These are phyloP conservation scores for Erysimum cheiranthoides DNA, from an alignment of 345 rosid species.

Conservation along the genomic window DNA sequence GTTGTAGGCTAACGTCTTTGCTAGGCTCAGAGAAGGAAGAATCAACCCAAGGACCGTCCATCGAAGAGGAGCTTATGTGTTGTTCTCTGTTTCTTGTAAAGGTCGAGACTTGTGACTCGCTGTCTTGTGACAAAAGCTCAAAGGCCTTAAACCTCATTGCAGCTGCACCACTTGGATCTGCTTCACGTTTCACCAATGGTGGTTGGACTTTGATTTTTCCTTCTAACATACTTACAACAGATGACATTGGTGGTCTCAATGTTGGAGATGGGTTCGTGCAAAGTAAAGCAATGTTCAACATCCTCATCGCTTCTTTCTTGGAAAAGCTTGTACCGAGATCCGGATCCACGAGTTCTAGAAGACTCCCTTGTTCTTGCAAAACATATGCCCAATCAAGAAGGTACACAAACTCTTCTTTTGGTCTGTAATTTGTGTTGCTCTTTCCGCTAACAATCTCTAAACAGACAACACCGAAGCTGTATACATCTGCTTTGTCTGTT, in stretches of 20 bases:
- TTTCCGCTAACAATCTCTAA: constrained; percentile 90
- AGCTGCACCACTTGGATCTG: constrained; percentile 42
- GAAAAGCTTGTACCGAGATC: constrained; percentile 62
- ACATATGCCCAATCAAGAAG: constrained; percentile 98
- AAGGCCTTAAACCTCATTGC: constrained; percentile 86
- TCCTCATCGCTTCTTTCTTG: constrained; percentile 64
- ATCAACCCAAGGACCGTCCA: constrained; percentile 75
- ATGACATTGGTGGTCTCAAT: constrained; percentile 84
- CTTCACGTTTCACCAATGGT: constrained; percentile 64
- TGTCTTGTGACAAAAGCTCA: constrained; percentile 67
- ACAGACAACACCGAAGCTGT: constrained; percentile 84
- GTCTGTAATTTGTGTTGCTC: constrained; percentile 96
- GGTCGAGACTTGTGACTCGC: constrained; percentile 56
- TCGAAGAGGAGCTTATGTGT: constrained; percentile 51
- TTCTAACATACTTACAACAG: constrained; percentile 81
- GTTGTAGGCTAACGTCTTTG: constrained; percentile 41
- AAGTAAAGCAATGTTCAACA: constrained; percentile 73
- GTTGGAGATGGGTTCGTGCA: constrained; percentile 97
- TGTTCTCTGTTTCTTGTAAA: constrained; percentile 50
- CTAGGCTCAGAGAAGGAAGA: constrained; percentile 53
- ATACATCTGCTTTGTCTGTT: constrained; percentile 93
- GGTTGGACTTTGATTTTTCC: constrained; percentile 77
- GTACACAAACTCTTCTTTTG: constrained; percentile 91
- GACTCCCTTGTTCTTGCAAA: constrained; percentile 91
- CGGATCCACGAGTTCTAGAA: constrained; percentile 82